These are phyloP conservation scores for Coriolopsis trogii DNA, from an alignment of 1,284 basidiomycete genomes.

Conservation along the genomic window DNA sequence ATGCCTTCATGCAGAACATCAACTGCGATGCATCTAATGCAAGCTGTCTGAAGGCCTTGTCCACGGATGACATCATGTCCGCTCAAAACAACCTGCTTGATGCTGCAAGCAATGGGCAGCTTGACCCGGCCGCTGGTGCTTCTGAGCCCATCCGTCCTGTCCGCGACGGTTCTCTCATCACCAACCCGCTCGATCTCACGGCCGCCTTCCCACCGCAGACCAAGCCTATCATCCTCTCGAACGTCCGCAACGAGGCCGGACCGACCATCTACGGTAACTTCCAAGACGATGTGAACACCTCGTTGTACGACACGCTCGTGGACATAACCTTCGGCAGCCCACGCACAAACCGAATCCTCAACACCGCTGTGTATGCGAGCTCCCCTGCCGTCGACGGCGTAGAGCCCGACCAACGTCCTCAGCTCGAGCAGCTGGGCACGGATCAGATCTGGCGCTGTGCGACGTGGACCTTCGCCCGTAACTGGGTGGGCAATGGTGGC, in stretches of 20 bases:
- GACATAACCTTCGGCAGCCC: constrained; percentile 49
- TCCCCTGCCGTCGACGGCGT: constrained; percentile 35
- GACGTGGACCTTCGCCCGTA: constrained; percentile 67
- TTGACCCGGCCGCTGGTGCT: constrained; percentile 56
- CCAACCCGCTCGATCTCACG: constrained; percentile 59
- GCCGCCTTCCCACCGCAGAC: constrained; percentile 54
- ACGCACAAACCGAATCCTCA: constrained; percentile 50
- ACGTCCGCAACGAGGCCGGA: constrained; percentile 71
- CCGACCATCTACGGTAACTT: constrained; percentile 54
- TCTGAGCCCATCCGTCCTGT: constrained; percentile 66
- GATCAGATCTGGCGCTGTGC: constrained; percentile 76
- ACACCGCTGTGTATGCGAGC: constrained; percentile 54
- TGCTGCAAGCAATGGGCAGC: constrained; percentile 34
- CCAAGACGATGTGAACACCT: constrained; percentile 42
- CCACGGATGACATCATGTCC: constrained; percentile 53
- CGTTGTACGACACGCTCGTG: constrained; percentile 45
- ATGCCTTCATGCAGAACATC: constrained; percentile 52
- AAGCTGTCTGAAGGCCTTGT: constrained; percentile 54
- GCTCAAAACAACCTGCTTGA: constrained; percentile 48
- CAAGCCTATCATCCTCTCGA: constrained; percentile 73
- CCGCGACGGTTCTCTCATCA: constrained; percentile 60
- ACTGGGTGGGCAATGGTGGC: constrained; percentile 67
- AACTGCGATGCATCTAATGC: constrained; percentile 49
- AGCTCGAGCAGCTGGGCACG: constrained; percentile 64
- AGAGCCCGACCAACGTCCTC: constrained; percentile 50